Evolutionary conservation across 306 rosid genomes (phyloP).

Genomic region (Pyrus communis): DNA sequence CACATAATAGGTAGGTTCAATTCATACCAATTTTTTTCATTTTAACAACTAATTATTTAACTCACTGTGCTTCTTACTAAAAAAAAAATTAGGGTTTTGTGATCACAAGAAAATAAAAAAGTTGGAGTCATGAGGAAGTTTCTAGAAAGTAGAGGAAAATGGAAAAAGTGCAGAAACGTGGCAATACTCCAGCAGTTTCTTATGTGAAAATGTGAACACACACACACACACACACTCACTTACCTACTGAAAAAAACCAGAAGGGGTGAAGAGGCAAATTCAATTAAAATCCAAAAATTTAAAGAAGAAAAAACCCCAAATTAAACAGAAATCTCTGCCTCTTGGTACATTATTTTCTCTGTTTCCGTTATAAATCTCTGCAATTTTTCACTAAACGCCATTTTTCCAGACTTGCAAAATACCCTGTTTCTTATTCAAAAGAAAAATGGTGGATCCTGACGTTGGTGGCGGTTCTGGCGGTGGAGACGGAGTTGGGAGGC

Average conservation of each 20-base stretch:
- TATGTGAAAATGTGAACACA: conserved; percentile 1
- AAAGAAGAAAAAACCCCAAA: not conserved
- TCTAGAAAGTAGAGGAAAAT: not conserved
- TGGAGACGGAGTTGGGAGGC: not conserved
- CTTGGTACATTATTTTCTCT: not conserved
- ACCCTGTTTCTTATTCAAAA: not conserved
- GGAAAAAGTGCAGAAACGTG: conserved; percentile 33
- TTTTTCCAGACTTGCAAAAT: not conserved
- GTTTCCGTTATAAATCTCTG: not conserved
- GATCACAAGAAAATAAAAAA: not conserved
- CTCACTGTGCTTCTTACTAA: no score
- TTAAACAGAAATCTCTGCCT: not conserved
- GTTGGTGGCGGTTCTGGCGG: conserved; percentile 12
- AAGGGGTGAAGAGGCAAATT: not conserved
- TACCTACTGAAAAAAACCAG: not conserved
- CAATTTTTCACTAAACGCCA: not conserved
- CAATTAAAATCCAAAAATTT: not conserved
- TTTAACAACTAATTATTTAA: no score
- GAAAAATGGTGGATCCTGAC: conserved; percentile 19
- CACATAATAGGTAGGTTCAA: no score
- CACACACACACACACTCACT: not conserved
- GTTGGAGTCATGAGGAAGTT: not conserved
- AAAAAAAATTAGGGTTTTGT: not conserved
- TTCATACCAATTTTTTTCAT: no score
- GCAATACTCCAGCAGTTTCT: conserved; percentile 7